Evolutionary conservation across 345 rosid genomes (phyloP).

Genomic region (Citrus sinensis): DNA sequence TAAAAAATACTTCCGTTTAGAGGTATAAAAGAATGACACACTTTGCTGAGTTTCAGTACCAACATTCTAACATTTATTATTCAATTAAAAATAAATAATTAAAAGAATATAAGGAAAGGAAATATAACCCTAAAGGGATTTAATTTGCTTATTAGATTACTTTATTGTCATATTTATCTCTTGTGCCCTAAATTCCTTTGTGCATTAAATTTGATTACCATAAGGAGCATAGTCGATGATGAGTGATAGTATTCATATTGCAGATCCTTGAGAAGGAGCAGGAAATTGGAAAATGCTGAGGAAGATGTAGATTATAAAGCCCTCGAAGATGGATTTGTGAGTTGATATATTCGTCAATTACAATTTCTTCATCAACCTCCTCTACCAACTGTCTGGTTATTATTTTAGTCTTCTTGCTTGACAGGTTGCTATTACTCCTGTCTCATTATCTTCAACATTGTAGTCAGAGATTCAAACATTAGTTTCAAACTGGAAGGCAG

Average conservation of each 20-base stretch:
- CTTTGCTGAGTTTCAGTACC: not conserved
- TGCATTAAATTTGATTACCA: not conserved
- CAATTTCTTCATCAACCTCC: not conserved
- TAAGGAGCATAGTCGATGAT: not conserved
- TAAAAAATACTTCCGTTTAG: constrained; percentile 40
- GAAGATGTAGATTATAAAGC: constrained; percentile 36
- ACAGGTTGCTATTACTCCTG: constrained; percentile 23
- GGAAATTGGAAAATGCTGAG: constrained; percentile 15
- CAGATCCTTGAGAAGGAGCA: constrained; percentile 29
- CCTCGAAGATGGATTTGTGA: constrained; percentile 46
- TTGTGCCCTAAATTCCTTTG: not conserved
- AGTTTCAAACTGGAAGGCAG: constrained; percentile 26
- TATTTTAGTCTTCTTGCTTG: not conserved
- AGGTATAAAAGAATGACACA: constrained; percentile 23
- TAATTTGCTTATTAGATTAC: not conserved
- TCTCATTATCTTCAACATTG: constrained; percentile 11
- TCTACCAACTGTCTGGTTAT: not conserved
- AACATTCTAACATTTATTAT: not conserved
- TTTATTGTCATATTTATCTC: not conserved
- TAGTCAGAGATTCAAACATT: constrained; percentile 10
- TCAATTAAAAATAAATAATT: too few species aligned
- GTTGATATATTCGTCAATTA: not conserved
- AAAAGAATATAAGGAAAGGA: too few species aligned
- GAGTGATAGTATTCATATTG: not conserved
- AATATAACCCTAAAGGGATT: not conserved